Base-by-base conservation (phyloP, 148 eudicot genomes). In the Fagopyrum homotropicum region DNA sequence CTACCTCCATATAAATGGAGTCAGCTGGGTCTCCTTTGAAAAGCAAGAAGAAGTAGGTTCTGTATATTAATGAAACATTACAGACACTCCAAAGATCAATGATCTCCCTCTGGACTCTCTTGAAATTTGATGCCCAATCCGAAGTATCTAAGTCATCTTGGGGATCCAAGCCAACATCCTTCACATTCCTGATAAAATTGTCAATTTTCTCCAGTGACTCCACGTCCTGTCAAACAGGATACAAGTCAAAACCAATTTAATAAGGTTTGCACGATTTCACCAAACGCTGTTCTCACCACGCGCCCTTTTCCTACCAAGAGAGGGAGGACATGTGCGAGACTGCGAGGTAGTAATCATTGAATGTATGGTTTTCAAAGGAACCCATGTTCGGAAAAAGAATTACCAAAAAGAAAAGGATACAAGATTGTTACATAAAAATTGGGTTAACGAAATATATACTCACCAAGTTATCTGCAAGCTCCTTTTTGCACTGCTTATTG, bases 1-100 rank as follows among this genome's bases (percentile, higher is more conserved):
- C 99, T 9, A 96, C 99, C 76, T 96, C 91, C 89, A 96, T 78
- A 86, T 92, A 96, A 78, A 96, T 84, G 70, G 93, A 83, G 82
- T 96, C 99, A 4, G 88, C 72, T 4, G 85, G 91, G 69, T 89
- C 94, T 35, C 86, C 90, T 72, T 88, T 90, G 73, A 92, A 96
- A 49, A 92, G 87, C 49, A 96, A 83, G 87, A 86, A 96, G 85
- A 92, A 90, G 77, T 85, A 85, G 50, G 98, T 90, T 77, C 98
- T 90, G 82, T 96, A 97, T 73, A 92, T 89, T 79, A 96, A 83
- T 51, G 96, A 86, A 51, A 90, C 83, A 75, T 87, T 80, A 87
- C 98, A 96, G 79, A 80, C 79, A 77, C 81, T 81, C 99, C 99
- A 96, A 60, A 92, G 91, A 79, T 78, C 81, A 75, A 92, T 81